Base-by-base conservation (phyloP, 495 filamentous ascomycete genomes). In the Penicillium robsamsonii region DNA sequence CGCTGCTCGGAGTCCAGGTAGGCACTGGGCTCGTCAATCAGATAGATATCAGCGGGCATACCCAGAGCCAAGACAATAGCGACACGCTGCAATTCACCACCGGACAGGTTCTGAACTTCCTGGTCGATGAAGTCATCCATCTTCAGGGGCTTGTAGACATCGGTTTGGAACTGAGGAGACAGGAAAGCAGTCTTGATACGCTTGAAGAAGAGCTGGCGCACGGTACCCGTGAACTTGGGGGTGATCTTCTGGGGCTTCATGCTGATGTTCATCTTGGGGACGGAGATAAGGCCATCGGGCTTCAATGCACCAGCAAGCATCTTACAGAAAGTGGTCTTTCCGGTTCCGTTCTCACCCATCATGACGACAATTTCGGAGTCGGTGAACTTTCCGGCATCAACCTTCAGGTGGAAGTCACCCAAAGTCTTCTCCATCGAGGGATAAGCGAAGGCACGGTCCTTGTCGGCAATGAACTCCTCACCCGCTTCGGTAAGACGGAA, bases 161-260 rank as follows among this genome's bases (percentile, higher is more conserved):
- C 94, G 17, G 94, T 98, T 77, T 97, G 93, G 81, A 98, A 98
- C 71, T 97, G 93, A 5, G 94, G 94, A 49, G 85, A 92, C 60
- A 97, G 77, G 84, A 97, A 97, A 15, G 94, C 87, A 43, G 90
- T 85, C 82, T 95, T 96, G 76, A 98, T 97, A 79, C 92, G 90
- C 86, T 95, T 96, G 80, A 94, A 90, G 78, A 95, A 92, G 48
- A 96, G 83, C 70, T 96, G 90, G 37, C 92, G 87, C 37, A 96
- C 92, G n/a, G 92, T 96, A 50, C 92, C 92, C 61, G 88, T 84
- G 73, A 97, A 98, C 76, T 96, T 97, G 63, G 94, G 93, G 3
- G 91, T 98, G 64, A 98, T 97, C 72, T 95, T 98, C 78, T 98
- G 94, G 22, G 95, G 94, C 84, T 98, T 97, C 94, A 97, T 93